These are phyloP conservation scores for Nemania sp. DNA, from an alignment of 2,329 filamentous ascomycete genomes.

Conservation along the genomic window DNA sequence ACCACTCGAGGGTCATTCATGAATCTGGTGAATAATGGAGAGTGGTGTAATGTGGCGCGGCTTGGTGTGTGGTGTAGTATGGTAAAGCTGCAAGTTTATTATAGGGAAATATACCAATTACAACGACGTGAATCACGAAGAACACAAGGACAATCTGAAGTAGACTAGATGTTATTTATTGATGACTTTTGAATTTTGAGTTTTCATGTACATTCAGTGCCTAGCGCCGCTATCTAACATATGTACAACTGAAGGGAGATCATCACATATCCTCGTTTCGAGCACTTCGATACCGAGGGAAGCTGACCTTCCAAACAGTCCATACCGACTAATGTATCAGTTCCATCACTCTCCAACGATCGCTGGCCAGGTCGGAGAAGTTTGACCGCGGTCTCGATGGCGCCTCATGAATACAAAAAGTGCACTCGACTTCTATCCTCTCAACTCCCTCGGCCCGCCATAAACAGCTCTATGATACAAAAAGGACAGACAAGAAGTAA, in stretches of 20 bases:
- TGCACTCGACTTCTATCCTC: conserved; percentile 32
- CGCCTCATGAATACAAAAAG: conserved; percentile 27
- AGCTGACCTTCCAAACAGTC: conserved; percentile 32
- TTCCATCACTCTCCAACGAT: conserved; percentile 21
- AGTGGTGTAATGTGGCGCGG: no score
- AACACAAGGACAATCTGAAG: no score
- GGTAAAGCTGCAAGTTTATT: no score
- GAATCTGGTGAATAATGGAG: no score
- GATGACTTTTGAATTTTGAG: conserved; percentile 14
- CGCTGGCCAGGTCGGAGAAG: conserved; percentile 7
- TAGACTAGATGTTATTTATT: no score
- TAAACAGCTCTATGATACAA: conserved; percentile 38
- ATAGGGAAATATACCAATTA: no score
- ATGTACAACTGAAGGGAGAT: conserved; percentile 35
- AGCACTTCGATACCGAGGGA: conserved; percentile 43
- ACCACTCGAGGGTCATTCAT: no score
- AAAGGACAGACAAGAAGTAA: conserved; percentile 20
- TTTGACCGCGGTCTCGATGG: conserved; percentile 6
- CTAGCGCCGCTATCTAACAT: conserved; percentile 31
- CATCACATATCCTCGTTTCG: conserved; percentile 38
- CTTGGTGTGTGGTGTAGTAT: no score
- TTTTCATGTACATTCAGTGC: conserved; percentile 22
- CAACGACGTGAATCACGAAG: no score
- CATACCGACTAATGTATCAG: conserved; percentile 27
- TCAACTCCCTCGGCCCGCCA: conserved; percentile 32